Base-by-base conservation (phyloP, 805 yeast species). In the Starmerella roubikii region DNA sequence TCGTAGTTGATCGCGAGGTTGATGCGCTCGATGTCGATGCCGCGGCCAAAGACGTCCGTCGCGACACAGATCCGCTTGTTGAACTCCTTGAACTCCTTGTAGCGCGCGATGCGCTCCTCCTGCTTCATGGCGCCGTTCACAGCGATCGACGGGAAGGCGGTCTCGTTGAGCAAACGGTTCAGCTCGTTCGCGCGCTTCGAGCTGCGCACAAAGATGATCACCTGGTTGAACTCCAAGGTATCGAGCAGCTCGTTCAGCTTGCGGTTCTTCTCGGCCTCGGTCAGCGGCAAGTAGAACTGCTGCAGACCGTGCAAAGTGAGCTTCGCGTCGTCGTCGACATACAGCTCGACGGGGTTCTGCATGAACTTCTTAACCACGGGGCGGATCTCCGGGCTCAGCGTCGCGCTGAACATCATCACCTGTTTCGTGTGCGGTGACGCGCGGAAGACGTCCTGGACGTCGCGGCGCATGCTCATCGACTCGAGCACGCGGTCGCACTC, bases 351-450 rank as follows among this genome's bases (percentile, higher is more conserved):
- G 50, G 98, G 97, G 55, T 82, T 85, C 67, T 88, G 94, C 86
- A 91, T 82, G 68, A 91, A 88, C 68, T 88, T 85, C 70, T 86
- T 88, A 71, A 96, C 88, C 43, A 91, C 76, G 46, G 95, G 95
- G 64, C 94, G 81, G 56, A 88, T 84, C 59, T 88, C 97, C 59
- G 74, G 82, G 34, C 94, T 76, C 54, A 88, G 71, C 40, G 98
- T 88, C 50, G 98, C 98, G 45, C 94, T 81, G 65, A 88, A 88
- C 95, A 88, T 88, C 97, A 91, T 86, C 41, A 91, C 97, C 69
- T 88, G 98, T 66, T 88, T 88, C 62, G 88, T 94, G 65, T 82
- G 93, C 50, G 98, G 98, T 37, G 98, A 88, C 45, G 82, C 82
- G 64, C 95, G 78, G 76, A 91, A 88, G 49, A 91, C 81, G 60